Percentiles rank a stretch among this genome's conserved stretches.
phyloP scores from a whole-genome alignment of 2,329 filamentous ascomycete genomes.

The Penicillium sp. region DNA sequence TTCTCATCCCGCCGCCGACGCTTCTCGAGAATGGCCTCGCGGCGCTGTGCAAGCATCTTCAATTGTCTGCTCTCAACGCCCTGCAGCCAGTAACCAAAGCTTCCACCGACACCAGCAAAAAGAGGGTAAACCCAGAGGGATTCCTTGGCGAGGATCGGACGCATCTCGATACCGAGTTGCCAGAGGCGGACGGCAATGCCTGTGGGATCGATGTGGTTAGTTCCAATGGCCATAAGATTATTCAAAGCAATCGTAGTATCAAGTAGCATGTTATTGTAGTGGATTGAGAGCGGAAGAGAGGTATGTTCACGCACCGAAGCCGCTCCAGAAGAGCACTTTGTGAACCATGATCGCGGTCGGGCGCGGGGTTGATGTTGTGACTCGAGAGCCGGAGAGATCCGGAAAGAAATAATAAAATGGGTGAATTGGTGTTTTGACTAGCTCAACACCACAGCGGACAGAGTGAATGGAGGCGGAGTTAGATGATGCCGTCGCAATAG shows the following conservation, averaged over 20 bases:
- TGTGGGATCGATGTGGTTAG: conserved; percentile 42
- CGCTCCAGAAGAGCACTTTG: conserved; percentile 57
- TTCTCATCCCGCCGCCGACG: conserved; percentile 69
- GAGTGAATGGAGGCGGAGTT: conserved; percentile 21
- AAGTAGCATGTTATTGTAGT: background rate
- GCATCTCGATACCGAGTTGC: conserved; percentile 98
- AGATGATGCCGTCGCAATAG: conserved; percentile 27
- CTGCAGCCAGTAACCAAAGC: conserved; percentile 96
- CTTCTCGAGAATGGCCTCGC: conserved; percentile 83
- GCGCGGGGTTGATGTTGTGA: conserved; percentile 19
- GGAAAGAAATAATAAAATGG: conserved; percentile 2
- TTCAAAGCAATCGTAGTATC: background rate
- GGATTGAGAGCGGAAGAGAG: conserved; percentile 1
- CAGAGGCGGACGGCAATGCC: conserved; percentile 89
- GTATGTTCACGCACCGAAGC: conserved; percentile 71
- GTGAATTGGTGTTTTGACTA: conserved; percentile 8
- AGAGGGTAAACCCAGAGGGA: conserved; percentile 89
- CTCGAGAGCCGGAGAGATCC: conserved; percentile 6
- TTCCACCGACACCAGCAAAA: conserved; percentile 80
- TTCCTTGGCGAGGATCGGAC: conserved; percentile 81
- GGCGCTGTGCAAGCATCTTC: conserved; percentile 72
- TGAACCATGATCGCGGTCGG: conserved; percentile 45
- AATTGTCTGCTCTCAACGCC: conserved; percentile 83
- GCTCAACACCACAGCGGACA: conserved; percentile 15
- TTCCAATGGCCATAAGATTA: background rate